Evolutionary conservation across 768 basidiomycete genomes (phyloP).

Genomic region (Trametes punicea): DNA sequence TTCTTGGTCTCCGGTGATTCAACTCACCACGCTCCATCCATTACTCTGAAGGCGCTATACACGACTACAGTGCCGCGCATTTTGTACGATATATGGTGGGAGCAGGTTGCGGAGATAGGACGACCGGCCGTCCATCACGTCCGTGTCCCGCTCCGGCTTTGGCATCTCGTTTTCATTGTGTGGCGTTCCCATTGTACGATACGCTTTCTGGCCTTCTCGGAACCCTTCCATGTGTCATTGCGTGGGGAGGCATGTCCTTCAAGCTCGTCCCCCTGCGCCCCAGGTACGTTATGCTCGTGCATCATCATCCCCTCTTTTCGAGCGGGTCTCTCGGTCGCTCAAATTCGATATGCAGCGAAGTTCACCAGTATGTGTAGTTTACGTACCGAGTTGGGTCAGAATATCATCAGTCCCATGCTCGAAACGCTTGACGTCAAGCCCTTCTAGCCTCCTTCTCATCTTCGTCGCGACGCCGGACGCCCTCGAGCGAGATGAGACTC

Average conservation of each 20-base stretch:
- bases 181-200: conserved; percentile 10
- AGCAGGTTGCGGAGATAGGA: conserved; percentile 10
- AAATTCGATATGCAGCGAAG: conserved; percentile 3
- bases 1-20: conserved; percentile 11
- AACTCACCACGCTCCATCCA: conserved; percentile 2
- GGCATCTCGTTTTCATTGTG: background rate
- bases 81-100: background rate
- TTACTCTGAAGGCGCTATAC: background rate
- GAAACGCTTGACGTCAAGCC: conserved; percentile 12
- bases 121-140: background rate
- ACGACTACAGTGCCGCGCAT: background rate
- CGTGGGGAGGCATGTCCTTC: background rate
- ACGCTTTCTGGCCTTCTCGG: conserved; percentile 4
- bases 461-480: background rate
- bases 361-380: conserved; percentile 11
- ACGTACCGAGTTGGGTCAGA: conserved; percentile 9
- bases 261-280: background rate
- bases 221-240: conserved; percentile 1
- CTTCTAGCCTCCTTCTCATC: conserved; percentile 6
- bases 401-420: conserved; percentile 5
- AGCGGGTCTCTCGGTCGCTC: background rate
- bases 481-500: conserved; percentile 2
- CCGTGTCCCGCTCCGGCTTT: background rate
- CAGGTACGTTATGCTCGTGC: conserved; percentile 10
- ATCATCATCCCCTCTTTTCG: background rate